Conservation (phyloP, 164 flowering plant genomes). For the Hamamelis virginiana region DNA sequence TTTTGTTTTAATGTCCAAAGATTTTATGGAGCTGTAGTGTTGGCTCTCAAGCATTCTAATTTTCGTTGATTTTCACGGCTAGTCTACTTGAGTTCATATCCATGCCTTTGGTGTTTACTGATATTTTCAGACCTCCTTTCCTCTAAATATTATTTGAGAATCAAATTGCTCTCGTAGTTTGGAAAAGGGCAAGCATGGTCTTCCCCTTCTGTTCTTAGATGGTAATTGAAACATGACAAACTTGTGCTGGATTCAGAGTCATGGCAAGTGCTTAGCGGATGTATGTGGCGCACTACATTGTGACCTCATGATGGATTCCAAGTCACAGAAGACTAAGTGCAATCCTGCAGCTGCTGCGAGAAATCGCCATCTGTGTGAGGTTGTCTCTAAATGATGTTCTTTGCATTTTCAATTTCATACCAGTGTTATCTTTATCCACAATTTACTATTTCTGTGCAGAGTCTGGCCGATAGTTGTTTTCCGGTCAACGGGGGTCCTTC, state of each 20-base stretch:
- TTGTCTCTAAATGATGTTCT: slow-evolving; percentile 24
- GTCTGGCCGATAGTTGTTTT: slow-evolving; percentile 84
- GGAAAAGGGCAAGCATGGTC: too few species aligned
- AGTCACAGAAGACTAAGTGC: slow-evolving; percentile 67
- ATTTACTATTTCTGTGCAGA: slow-evolving; percentile 42
- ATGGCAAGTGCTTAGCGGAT: slow-evolving; percentile 88
- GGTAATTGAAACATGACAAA: background rate
- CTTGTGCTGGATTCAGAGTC: slow-evolving; percentile 50
- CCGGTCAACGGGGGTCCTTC: slow-evolving; percentile 63
- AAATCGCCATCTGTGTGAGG: slow-evolving; percentile 92
- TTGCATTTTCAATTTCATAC: slow-evolving; percentile 2
- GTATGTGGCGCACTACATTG: slow-evolving; percentile 96
- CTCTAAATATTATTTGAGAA: too few species aligned
- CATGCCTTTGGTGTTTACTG: too few species aligned
- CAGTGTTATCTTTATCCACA: background rate
- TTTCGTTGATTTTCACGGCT: too few species aligned
- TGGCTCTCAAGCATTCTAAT: too few species aligned
- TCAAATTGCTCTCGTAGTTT: too few species aligned
- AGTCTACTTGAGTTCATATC: too few species aligned
- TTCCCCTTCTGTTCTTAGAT: too few species aligned
- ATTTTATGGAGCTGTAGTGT: too few species aligned
- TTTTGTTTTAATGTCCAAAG: too few species aligned
- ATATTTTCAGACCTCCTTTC: too few species aligned
- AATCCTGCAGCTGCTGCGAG: slow-evolving; percentile 90
- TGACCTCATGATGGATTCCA: slow-evolving; percentile 56